Evolutionary conservation across 2,329 filamentous ascomycete species (phyloP).

Genomic region (Lomentospora prolificans): DNA sequence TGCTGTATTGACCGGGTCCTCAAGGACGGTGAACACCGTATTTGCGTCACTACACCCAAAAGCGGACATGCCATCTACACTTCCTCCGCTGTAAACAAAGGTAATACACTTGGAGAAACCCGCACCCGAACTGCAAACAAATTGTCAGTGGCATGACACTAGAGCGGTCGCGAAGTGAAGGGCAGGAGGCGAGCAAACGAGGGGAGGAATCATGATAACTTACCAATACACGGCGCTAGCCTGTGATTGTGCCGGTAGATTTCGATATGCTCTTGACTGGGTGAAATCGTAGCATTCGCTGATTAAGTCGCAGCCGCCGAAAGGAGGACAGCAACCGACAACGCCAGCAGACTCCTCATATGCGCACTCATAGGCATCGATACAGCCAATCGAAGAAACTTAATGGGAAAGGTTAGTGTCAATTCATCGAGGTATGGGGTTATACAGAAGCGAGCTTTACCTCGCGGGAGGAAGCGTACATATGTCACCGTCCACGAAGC

Average conservation of each 20-base stretch:
- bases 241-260: not conserved
- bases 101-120: not conserved
- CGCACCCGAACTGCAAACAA: not conserved
- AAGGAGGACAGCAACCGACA: not conserved
- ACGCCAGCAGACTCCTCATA: not conserved
- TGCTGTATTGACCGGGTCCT: not conserved
- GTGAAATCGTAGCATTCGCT: not conserved
- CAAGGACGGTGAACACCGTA: not conserved
- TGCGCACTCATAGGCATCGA: not conserved
- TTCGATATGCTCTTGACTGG: not conserved
- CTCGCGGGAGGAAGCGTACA: too few relatives aligned
- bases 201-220: not conserved
- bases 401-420: not conserved
- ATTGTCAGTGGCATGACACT: not conserved
- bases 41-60: not conserved
- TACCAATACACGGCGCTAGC: not conserved
- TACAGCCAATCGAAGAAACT: not conserved
- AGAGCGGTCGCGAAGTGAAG: not conserved
- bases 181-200: not conserved
- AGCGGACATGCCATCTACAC: not conserved
- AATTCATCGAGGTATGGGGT: not conserved
- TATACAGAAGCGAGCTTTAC: too few relatives aligned
- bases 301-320: not conserved
- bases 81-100: not conserved
- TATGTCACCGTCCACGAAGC: not conserved